Conservation (phyloP, 2,329 filamentous ascomycete species). For the Fusarium solani-melongenae region DNA sequence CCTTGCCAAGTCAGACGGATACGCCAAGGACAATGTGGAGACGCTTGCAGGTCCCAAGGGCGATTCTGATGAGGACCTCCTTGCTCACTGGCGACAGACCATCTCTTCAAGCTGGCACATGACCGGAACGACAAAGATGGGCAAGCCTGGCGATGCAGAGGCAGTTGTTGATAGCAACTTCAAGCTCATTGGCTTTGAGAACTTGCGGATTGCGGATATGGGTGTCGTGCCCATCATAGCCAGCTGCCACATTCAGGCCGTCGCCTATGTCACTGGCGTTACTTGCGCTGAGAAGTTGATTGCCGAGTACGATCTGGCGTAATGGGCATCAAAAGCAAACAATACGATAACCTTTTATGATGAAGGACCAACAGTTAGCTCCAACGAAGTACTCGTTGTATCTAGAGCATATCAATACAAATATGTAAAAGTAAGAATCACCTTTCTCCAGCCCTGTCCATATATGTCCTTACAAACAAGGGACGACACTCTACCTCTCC, state of each 20-base stretch:
- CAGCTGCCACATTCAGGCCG: constrained; percentile 63
- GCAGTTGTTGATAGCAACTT: constrained; percentile 59
- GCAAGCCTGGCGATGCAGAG: constrained; percentile 52
- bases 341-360: background rate
- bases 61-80: constrained; percentile 65
- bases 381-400: background rate
- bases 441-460: background rate
- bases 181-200: constrained; percentile 30
- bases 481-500: background rate
- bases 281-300: constrained; percentile 59
- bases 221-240: constrained; percentile 49
- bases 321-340: background rate
- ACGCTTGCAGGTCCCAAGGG: constrained; percentile 56
- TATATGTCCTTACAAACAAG: background rate
- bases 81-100: constrained; percentile 56
- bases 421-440: background rate
- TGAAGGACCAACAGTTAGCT: no score
- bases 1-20: constrained; percentile 54
- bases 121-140: constrained; percentile 69
- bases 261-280: constrained; percentile 64
- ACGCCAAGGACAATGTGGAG: constrained; percentile 56
- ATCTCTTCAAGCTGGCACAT: constrained; percentile 64
- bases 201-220: constrained; percentile 36
- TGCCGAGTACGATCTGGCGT: constrained; percentile 24
- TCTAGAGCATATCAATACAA: background rate